Percentiles rank a stretch among this genome's conserved stretches.
phyloP scores from a whole-genome alignment of 2,329 filamentous ascomycete genomes.

The Aspergillus pseudoterreus region DNA sequence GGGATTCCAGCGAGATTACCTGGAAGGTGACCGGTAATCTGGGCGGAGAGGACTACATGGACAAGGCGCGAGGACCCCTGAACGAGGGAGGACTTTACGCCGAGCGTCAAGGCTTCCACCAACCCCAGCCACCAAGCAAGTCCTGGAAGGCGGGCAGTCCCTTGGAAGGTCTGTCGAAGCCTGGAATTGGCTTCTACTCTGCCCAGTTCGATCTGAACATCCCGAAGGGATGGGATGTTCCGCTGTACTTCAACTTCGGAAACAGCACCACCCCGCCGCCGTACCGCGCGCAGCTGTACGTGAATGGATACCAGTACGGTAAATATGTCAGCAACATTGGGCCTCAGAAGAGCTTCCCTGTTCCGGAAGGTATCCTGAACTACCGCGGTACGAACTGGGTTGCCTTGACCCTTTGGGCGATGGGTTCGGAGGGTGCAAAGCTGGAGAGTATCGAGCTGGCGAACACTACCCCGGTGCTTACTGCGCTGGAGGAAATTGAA shows the following conservation, averaged over 20 bases:
- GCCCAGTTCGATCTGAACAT: slow-evolving; percentile 50
- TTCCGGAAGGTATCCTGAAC: slow-evolving; percentile 70
- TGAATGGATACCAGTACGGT: slow-evolving; percentile 29
- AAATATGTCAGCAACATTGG: slow-evolving; percentile 65
- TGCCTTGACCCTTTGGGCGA: slow-evolving; percentile 65
- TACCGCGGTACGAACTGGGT: slow-evolving; percentile 68
- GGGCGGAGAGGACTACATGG: slow-evolving; percentile 53
- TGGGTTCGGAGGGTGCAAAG: slow-evolving; percentile 55
- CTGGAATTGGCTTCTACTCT: slow-evolving; percentile 53
- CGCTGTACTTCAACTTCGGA: slow-evolving; percentile 50
- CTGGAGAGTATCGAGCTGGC: slow-evolving; percentile 53
- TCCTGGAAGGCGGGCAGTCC: slow-evolving; percentile 34
- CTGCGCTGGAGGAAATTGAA: slow-evolving; percentile 46
- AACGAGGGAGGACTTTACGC: slow-evolving; percentile 57
- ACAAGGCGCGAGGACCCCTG: slow-evolving; percentile 51
- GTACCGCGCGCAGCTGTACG: slow-evolving; percentile 64
- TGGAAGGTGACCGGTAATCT: slow-evolving; percentile 62
- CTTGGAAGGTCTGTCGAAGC: slow-evolving; percentile 38
- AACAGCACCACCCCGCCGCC: slow-evolving; percentile 43
- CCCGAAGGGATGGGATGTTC: slow-evolving; percentile 53
- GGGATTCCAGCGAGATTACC: slow-evolving; percentile 29
- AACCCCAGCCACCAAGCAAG: slow-evolving; percentile 44
- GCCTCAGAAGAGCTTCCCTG: slow-evolving; percentile 67
- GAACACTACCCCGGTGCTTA: slow-evolving; percentile 49
- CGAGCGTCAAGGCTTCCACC: slow-evolving; percentile 55